Base-by-base conservation (phyloP, 345 rosid species). In the Gynandropsis gynandra region DNA sequence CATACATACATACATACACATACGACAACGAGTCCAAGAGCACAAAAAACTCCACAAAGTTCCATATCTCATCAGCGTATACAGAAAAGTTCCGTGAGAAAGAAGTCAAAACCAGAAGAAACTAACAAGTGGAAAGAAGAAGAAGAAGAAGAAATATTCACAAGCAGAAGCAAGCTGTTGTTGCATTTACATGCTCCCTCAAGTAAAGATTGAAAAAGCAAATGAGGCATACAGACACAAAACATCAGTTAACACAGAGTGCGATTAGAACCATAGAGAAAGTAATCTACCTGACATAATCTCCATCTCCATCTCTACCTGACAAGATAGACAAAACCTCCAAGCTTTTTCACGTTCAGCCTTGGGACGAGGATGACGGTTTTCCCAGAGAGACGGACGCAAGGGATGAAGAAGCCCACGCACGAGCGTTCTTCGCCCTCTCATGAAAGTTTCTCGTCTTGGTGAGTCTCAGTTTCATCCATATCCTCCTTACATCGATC, bases 351-450 rank as follows among this genome's bases (percentile, higher is more conserved):
- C 36, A 33, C 2, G 16, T 49, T 48, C 48, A 59, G 40, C 50
- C 70, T 48, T 54, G 54, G 46, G 78, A 71, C 7, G 90, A 75
- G 10, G 89, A 78, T 46, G 96, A 76, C n/a, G n/a, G n/a, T 75
- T 82, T 72, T 1, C 95, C 95, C 66, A 90, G 50, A 0, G 84
- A 77, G 52, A 90, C 96, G 0, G 98, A 90, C 17, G 98, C 89
- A 52, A 87, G 70, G 12, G 88, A n/a, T n/a, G n/a, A 81, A 34
- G 87, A 78, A 29, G 89, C 86, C 94, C 84, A 81, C 52, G 70
- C 89, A 37, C 64, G 67, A 17, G 85, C 89, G 45, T 70, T 87
- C 67, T 71, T 87, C 10, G 96, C 95, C 18, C 96, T 62, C 51
- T 73, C 82, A 16, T 75, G 93, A 55, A 92, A 84, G 76, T 76